Percentiles rank a stretch among this genome's conserved stretches.
phyloP scores from a whole-genome alignment of 768 basidiomycete species.

The Boletus subcaerulescens region DNA sequence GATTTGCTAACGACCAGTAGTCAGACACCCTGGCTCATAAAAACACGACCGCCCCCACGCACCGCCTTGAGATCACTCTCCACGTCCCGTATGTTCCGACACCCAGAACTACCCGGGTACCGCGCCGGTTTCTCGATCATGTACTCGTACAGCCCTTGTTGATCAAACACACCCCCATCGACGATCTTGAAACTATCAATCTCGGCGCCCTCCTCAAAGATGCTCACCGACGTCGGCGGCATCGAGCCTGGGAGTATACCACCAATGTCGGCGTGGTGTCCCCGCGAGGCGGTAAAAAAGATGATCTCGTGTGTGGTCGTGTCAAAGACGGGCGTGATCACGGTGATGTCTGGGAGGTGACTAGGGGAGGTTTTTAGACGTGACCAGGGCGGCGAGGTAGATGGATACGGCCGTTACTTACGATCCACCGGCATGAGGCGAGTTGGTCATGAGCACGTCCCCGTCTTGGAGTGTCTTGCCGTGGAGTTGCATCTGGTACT shows the following conservation, averaged over 20 bases:
- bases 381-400: background rate
- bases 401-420: slow-evolving; percentile 36
- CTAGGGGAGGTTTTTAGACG: slow-evolving; percentile 21
- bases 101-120: slow-evolving; percentile 85
- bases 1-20: slow-evolving; percentile 59
- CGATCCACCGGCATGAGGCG: slow-evolving; percentile 86
- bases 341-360: slow-evolving; percentile 85
- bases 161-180: slow-evolving; percentile 74
- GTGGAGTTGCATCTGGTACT: slow-evolving; percentile 83
- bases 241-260: slow-evolving; percentile 92
- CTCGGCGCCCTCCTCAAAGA: slow-evolving; percentile 93
- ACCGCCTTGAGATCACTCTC: slow-evolving; percentile 92
- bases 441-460: slow-evolving; percentile 92
- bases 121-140: slow-evolving; percentile 80
- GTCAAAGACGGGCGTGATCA: slow-evolving; percentile 90
- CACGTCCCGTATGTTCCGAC: slow-evolving; percentile 82
- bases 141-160: slow-evolving; percentile 66
- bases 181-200: slow-evolving; percentile 93
- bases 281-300: slow-evolving; percentile 91
- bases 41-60: slow-evolving; percentile 22
- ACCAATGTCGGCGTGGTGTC: slow-evolving; percentile 93
- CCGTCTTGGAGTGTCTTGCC: slow-evolving; percentile 75
- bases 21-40: too few relatives aligned
- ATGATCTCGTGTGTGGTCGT: slow-evolving; percentile 66
- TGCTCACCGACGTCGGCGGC: slow-evolving; percentile 89